Evolutionary conservation across 2,329 filamentous ascomycete species (phyloP).

Genomic region (Claviceps cyperi): DNA sequence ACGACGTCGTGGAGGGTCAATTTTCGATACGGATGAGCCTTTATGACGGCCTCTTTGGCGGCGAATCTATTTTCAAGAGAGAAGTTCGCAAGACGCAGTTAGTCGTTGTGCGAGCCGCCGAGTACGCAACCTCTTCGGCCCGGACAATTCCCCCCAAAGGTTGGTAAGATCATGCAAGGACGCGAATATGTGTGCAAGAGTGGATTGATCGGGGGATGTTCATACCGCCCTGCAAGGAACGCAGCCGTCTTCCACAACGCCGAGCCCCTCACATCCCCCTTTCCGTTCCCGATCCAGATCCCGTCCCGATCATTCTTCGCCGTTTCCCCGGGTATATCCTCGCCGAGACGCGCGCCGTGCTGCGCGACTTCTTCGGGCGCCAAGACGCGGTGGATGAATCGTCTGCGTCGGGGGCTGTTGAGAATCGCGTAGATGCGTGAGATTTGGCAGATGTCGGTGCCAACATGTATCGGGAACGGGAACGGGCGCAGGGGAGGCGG

Average conservation of each 20-base stretch:
- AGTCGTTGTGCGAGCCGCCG: no score
- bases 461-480: constrained; percentile 52
- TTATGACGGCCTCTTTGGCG: constrained; percentile 62
- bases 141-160: no score
- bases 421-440: constrained; percentile 49
- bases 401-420: constrained; percentile 21
- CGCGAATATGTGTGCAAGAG: no score
- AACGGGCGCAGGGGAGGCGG: constrained; percentile 28
- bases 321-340: background rate
- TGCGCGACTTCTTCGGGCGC: constrained; percentile 19
- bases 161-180: no score
- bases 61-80: constrained; percentile 37
- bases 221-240: constrained; percentile 23
- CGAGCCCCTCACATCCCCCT: background rate
- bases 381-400: constrained; percentile 35
- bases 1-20: constrained; percentile 49
- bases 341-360: constrained; percentile 11
- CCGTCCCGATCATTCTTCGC: background rate
- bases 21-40: constrained; percentile 47
- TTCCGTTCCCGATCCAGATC: no score
- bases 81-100: no score
- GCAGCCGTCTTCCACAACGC: constrained; percentile 21
- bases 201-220: no score
- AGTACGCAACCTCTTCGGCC: no score
- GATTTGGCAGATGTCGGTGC: constrained; percentile 66